Evolutionary conservation across 75 land plant genomes (phyloP), one percentile per base, ranked within the genome.

Genomic region (Adiantum capillusveneris): DNA sequence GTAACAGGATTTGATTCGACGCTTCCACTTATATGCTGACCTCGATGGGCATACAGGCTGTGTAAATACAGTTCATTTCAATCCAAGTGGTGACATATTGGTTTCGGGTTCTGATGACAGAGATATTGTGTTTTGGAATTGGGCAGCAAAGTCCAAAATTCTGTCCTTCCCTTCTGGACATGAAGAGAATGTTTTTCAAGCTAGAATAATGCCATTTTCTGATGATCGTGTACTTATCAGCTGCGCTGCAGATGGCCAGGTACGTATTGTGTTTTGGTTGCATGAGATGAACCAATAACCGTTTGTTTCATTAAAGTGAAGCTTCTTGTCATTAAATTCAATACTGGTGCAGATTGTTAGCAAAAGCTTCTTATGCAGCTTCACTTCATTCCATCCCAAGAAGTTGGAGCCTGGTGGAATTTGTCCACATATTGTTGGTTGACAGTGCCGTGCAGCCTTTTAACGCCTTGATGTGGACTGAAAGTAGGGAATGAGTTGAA

Each of bases 201-300:
- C 86, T 18, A 63, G 63, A 53, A 43, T 88, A 25, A 85, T 88
- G 94, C 94, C 94, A 9, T 85, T 68, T 45, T 79, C 81, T n/a
- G 81, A 88, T 53, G 86, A 85, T 55, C 74, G 72, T 1, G 74
- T 41, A 30, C 62, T 88, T 51, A 61, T 88, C 31, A 79, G 83
- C 53, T 82, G 76, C 56, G 80, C 90, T 66, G 90, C 90, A 14
- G 94, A 88, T 82, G 89, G 94, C 22, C 85, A 88, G 90, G 94
- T 88, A 36, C 24, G 17, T 29, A 11, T 20, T 45, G 37, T 34
- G 37, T 34, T 34, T 34, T 9, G 3, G 9, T 34, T 5, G 9
- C 37, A 9, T 34, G 37, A 5, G 37, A 34, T 34, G 37, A 34
- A 34, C 37, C n/a, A n/a, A n/a, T n/a, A n/a, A n/a, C n/a, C n/a